Evolutionary conservation across 257 asterid genomes (phyloP), one percentile per base, ranked within the genome.

Genomic region (Haberlea rhodopensis): DNA sequence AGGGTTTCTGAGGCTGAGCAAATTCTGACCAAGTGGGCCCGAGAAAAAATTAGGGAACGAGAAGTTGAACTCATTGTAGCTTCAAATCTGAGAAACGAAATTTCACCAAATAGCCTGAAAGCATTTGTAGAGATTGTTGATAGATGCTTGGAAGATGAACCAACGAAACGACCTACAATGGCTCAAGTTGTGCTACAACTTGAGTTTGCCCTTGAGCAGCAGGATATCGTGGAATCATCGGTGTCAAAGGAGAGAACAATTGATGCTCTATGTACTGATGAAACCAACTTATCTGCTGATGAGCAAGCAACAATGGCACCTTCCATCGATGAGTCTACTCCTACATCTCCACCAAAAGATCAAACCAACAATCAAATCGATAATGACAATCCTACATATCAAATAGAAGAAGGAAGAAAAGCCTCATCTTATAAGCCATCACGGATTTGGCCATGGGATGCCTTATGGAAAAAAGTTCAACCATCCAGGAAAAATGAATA

Each of bases 91-190:
- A 26, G 64, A n/a, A 76, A 56, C 8, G 74, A 79, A 52, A 75
- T 85, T 4, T 64, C 73, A 18, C 71, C 71, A 20, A 54, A 69
- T 65, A 76, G 87, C 67, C 73, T 80, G 13, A 73, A 66, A 40
- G 63, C 66, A n/a, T 82, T 80, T 69, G 71, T 79, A 25, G 81
- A 67, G 53, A 58, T 76, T 49, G 79, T 78, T 0, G 71, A 60
- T 24, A 83, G 76, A 70, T 83, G 94, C 78, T 69, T 83, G 70
- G 65, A 49, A 52, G 75, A 74, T 21, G 82, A 71, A n/a, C 85
- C 90, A 7, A 78, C 57, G 45, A 75, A 76, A n/a, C n/a, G n/a
- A n/a, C n/a, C n/a, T n/a, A n/a, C n/a, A n/a, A n/a, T n/a, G n/a
- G n/a, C n/a, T n/a, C n/a, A n/a, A n/a, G n/a, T n/a, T n/a, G n/a